phyloP scores from a whole-genome alignment of 805 yeast genomes.

The Saturnispora dispora region DNA sequence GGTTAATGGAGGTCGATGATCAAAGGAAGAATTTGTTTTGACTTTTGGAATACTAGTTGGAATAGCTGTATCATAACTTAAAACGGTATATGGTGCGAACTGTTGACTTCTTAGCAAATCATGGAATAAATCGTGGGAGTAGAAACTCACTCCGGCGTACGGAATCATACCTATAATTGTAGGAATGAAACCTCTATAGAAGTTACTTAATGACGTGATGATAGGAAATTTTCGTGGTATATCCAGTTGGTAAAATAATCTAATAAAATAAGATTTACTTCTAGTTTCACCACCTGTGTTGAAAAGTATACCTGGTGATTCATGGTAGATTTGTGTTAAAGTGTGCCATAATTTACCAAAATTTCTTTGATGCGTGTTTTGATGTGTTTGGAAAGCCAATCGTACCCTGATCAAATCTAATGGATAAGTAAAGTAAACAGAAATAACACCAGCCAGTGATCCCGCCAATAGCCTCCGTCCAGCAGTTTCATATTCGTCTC shows the following conservation, averaged over 20 bases:
- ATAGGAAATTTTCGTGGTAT: slow-evolving; percentile 17
- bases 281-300: slow-evolving; percentile 23
- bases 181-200: slow-evolving; percentile 90
- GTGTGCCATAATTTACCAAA: slow-evolving; percentile 27
- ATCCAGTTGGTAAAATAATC: slow-evolving; percentile 22
- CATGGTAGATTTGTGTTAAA: slow-evolving; percentile 25
- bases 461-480: slow-evolving; percentile 78
- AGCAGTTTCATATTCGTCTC: slow-evolving; percentile 66
- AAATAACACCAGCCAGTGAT: slow-evolving; percentile 77
- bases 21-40: slow-evolving; percentile 29
- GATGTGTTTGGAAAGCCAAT: slow-evolving; percentile 75
- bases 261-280: slow-evolving; percentile 23
- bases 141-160: slow-evolving; percentile 94
- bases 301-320: slow-evolving; percentile 25
- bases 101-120: slow-evolving; percentile 65
- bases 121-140: slow-evolving; percentile 86
- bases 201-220: slow-evolving; percentile 45
- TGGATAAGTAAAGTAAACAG: slow-evolving; percentile 88
- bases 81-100: slow-evolving; percentile 45
- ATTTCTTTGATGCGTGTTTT: slow-evolving; percentile 19
- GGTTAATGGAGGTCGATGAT: slow-evolving; percentile 54
- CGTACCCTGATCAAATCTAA: slow-evolving; percentile 84
- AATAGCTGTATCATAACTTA: slow-evolving; percentile 13
- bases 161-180: slow-evolving; percentile 95
- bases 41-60: slow-evolving; percentile 9